phyloP scores from a whole-genome alignment of 345 rosid species.

The Gossypium mustelinum region DNA sequence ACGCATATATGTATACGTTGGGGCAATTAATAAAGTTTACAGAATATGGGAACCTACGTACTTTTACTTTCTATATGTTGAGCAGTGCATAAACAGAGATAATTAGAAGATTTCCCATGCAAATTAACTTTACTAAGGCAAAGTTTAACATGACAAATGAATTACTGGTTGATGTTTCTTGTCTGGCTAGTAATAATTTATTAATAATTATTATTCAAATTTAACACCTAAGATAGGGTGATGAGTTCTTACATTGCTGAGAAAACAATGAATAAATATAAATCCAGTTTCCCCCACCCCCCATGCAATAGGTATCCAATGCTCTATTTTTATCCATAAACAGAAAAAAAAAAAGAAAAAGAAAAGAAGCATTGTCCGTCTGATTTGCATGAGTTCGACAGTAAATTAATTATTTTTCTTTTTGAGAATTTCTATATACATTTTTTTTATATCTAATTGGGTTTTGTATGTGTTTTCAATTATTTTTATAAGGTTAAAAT shows the following conservation, averaged over 20 bases:
- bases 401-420: background rate
- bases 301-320: conserved; percentile 5
- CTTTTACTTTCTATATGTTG: background rate
- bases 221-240: background rate
- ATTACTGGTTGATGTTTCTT: background rate
- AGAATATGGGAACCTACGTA: background rate
- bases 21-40: conserved; percentile 10
- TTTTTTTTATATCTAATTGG: background rate
- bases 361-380: background rate
- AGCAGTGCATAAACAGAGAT: background rate
- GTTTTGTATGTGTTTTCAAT: background rate
- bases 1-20: background rate
- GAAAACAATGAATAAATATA: background rate
- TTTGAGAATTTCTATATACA: background rate
- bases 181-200: background rate
- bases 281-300: background rate
- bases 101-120: conserved; percentile 4
- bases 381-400: background rate
- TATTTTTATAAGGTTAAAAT: background rate
- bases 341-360: no score
- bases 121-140: background rate
- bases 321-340: background rate
- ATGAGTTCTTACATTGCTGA: no score
- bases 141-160: no score
- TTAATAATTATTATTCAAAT: background rate